These are phyloP conservation scores for Phytophthora europaea DNA, from an alignment of 352 stramenopile species.

Conservation along the genomic window DNA sequence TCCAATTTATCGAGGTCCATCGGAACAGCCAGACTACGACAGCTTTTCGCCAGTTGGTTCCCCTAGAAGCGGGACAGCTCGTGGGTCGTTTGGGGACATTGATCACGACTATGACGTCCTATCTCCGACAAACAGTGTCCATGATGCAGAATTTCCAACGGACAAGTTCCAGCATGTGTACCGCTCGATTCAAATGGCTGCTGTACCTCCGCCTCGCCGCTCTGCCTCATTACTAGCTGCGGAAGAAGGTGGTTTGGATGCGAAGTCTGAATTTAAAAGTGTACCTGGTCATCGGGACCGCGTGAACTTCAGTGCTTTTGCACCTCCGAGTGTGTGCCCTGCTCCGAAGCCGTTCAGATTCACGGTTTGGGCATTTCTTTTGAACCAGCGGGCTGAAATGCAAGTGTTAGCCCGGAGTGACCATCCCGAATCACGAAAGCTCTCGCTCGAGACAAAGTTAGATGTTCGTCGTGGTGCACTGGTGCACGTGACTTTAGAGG, in stretches of 20 bases:
- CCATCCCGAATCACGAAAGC: conserved; percentile 43
- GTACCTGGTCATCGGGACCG: conserved; percentile 65
- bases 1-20: conserved; percentile 49
- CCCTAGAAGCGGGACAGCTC: conserved; percentile 32
- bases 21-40: conserved; percentile 50
- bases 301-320: conserved; percentile 84
- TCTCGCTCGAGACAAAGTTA: conserved; percentile 76
- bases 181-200: conserved; percentile 67
- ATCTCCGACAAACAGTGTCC: conserved; percentile 68
- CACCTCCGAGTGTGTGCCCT: conserved; percentile 65
- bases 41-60: conserved; percentile 55
- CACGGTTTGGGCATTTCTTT: conserved; percentile 79
- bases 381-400: conserved; percentile 78
- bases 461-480: conserved; percentile 77
- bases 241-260: conserved; percentile 37
- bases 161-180: conserved; percentile 82
- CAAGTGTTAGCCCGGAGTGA: conserved; percentile 57
- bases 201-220: conserved; percentile 17
- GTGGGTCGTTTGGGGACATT: conserved; percentile 40
- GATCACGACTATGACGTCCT: conserved; percentile 55
- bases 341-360: conserved; percentile 76
- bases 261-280: conserved; percentile 47
- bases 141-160: conserved; percentile 69
- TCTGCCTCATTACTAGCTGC: conserved; percentile 22
- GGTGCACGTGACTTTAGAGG: conserved; percentile 79